These are phyloP conservation scores for Neurospora pannonica DNA, from an alignment of 495 filamentous ascomycete species.

Conservation along the genomic window DNA sequence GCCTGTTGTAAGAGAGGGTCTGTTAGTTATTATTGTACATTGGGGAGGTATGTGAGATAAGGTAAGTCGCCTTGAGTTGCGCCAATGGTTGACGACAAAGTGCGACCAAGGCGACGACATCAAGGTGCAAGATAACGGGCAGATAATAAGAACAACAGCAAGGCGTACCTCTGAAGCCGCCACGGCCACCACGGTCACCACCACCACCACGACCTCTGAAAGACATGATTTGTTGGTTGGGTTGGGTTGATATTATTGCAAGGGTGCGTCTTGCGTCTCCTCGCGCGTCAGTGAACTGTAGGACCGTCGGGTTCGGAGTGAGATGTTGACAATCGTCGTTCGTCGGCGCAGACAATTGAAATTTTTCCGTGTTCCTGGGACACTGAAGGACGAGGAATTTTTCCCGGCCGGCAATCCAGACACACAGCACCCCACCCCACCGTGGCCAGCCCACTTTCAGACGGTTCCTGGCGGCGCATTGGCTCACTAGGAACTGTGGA, in stretches of 20 bases:
- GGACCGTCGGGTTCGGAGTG: background rate
- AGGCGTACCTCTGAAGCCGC: background rate
- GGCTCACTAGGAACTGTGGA: background rate
- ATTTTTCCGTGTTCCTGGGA: background rate
- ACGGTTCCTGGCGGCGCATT: background rate
- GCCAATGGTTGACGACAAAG: background rate
- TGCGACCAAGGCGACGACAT: background rate
- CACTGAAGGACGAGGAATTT: background rate
- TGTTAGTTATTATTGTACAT: background rate
- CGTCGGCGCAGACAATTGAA: background rate
- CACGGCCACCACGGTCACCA: background rate
- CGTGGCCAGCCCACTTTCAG: background rate
- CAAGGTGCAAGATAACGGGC: background rate
- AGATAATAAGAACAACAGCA: background rate
- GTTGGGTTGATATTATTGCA: background rate
- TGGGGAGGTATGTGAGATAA: background rate
- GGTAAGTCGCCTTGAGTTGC: background rate
- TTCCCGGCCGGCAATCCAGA: background rate
- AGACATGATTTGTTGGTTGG: background rate
- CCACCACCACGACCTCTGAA: background rate
- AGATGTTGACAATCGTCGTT: background rate
- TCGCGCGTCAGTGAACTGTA: background rate
- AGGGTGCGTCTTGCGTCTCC: background rate
- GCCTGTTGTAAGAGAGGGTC: background rate
- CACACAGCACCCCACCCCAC: background rate